Evolutionary conservation across 768 basidiomycete genomes (phyloP).

Genomic region (Boletellus ananiceps): DNA sequence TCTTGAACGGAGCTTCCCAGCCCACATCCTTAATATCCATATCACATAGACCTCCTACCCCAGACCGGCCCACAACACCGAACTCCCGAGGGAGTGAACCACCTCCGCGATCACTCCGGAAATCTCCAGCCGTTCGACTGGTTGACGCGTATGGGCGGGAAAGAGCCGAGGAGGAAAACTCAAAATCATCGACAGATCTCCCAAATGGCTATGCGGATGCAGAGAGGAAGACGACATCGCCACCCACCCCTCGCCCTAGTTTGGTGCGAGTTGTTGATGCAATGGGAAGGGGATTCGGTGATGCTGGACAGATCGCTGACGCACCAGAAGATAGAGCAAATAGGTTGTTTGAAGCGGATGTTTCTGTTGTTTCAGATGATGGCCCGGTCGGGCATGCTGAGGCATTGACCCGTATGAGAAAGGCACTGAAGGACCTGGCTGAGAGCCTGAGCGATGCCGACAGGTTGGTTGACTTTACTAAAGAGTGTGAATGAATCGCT

Average conservation of each 20-base stretch:
- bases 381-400: slow-evolving; percentile 38
- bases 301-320: slow-evolving; percentile 31
- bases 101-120: slow-evolving; percentile 38
- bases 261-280: slow-evolving; percentile 62
- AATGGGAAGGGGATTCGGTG: slow-evolving; percentile 58
- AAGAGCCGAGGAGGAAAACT: slow-evolving; percentile 18
- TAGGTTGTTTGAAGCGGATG: slow-evolving; percentile 17
- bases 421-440: slow-evolving; percentile 53
- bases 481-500: slow-evolving; percentile 4
- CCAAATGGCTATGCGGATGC: slow-evolving; percentile 17
- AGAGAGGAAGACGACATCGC: slow-evolving; percentile 13
- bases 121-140: slow-evolving; percentile 53
- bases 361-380: slow-evolving; percentile 22
- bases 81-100: slow-evolving; percentile 20
- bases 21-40: not conserved
- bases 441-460: slow-evolving; percentile 55
- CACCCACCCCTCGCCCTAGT: slow-evolving; percentile 30
- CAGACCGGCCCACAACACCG: slow-evolving; percentile 23
- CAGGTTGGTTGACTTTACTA: slow-evolving; percentile 35
- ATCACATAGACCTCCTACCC: slow-evolving; percentile 16
- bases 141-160: slow-evolving; percentile 69
- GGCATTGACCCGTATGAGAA: slow-evolving; percentile 52
- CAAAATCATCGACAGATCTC: not conserved
- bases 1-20: slow-evolving; percentile 3
- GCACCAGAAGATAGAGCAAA: slow-evolving; percentile 14